Evolutionary conservation across 2,329 filamentous ascomycete species (phyloP), one percentile per base, ranked within the genome.

Genomic region (Pseudogymnoascus sp.): DNA sequence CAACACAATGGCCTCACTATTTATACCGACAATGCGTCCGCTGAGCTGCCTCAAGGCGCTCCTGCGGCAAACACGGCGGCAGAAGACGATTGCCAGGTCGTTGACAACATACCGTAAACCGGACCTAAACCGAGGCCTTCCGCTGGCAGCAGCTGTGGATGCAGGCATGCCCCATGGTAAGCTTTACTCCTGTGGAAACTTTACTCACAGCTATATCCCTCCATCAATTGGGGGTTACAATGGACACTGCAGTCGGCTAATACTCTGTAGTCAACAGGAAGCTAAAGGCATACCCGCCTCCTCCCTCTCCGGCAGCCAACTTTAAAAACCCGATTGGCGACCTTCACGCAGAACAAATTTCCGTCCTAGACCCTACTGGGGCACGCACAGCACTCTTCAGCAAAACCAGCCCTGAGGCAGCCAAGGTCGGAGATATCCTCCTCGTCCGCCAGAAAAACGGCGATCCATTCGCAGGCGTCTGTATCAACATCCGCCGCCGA

Each of bases 401-500:
- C 68, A 85, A 84, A 69, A 77, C 82, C 62, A 96, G 93, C 76
- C 83, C 84, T 33, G 91, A 97, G 74, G 84, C 86, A 70, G 91
- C 88, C 63, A 88, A 89, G 71, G 85, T 89, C 1, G 95, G 95
- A 71, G 95, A 99, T 76, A 90, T 99, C 67, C 82, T 99, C 37
- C 91, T 96, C 70, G 90, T 97, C 59, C 91, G 91, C 44, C 88
- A 91, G 72, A 89, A 88, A 74, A 90, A 86, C 66, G 88, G 88
- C 66, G 93, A 97, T 75, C 91, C 93, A 6, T 97, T 97, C 74
- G 85, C 92, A 1, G 95, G 95, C 42, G 91, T 95, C 13, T 89
- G 90, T 71, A 81, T 99, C 73, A 89, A 89, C 73, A 93, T 99
- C 74, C 89, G 93, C 63, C 83, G 91, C 62, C 83, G 89, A n/a